Percentiles rank a stretch among this genome's conserved stretches.
These are phyloP conservation scores for Globisporangium spiculum DNA, from an alignment of 352 stramenopile species.

Conservation along the genomic window DNA sequence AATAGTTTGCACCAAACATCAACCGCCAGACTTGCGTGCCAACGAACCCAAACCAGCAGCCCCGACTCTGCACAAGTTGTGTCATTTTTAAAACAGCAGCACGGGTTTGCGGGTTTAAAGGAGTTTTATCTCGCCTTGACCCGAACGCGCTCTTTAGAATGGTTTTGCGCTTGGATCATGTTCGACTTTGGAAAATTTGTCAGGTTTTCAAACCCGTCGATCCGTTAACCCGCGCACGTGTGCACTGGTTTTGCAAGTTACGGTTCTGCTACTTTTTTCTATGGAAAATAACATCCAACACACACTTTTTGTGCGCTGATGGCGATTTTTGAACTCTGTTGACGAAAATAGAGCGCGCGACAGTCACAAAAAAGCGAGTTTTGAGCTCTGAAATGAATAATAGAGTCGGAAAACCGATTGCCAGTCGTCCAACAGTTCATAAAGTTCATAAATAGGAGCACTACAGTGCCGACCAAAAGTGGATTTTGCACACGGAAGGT, in stretches of 20 bases:
- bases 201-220: neutral
- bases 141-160: neutral
- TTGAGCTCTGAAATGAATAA: constrained; percentile 5
- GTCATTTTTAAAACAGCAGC: neutral
- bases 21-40: neutral
- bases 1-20: neutral
- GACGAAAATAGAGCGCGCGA: constrained; percentile 8
- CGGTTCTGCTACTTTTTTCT: neutral
- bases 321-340: neutral
- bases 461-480: neutral
- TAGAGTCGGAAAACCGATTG: constrained; percentile 1
- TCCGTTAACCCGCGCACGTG: neutral
- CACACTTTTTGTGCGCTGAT: neutral
- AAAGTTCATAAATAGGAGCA: neutral
- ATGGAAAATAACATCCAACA: neutral
- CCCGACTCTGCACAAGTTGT: neutral
- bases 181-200: neutral
- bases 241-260: neutral
- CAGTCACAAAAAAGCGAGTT: constrained; percentile 1
- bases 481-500: neutral
- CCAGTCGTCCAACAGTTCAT: neutral
- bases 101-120: neutral
- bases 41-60: neutral
- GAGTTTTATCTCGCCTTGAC: neutral
- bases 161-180: neutral